Evolutionary conservation across 192 early-diverging fungal genomes (phyloP).

Genomic region (Linnemannia zychae): DNA sequence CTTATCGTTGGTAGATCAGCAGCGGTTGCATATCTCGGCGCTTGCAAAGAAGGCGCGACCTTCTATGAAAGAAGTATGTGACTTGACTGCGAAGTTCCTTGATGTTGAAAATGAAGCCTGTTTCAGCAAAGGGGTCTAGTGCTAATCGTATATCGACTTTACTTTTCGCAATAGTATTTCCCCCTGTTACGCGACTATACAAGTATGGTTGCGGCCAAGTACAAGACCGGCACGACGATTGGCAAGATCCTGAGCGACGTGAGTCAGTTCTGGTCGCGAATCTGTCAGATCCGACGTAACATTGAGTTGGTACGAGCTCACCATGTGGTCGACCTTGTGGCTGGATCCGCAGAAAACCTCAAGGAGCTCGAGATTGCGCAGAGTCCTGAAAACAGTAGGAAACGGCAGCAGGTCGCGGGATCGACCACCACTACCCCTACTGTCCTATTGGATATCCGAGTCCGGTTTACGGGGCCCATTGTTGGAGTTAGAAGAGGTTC

Average conservation of each 20-base stretch:
- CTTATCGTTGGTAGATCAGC: slow-evolving; percentile 14
- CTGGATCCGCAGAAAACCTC: slow-evolving; percentile 50
- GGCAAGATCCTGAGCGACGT: slow-evolving; percentile 48
- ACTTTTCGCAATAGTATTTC: slow-evolving; percentile 17
- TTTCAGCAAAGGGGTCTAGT: too few species aligned
- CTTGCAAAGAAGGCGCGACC: slow-evolving; percentile 21
- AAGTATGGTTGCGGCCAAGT: slow-evolving; percentile 33
- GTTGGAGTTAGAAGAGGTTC: slow-evolving; percentile 16
- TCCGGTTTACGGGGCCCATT: slow-evolving; percentile 40
- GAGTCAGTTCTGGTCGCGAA: slow-evolving; percentile 34
- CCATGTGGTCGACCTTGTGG: slow-evolving; percentile 50
- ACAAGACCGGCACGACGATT: slow-evolving; percentile 36
- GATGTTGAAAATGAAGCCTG: neutral
- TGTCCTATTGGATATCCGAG: slow-evolving; percentile 50
- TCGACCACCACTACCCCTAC: slow-evolving; percentile 23
- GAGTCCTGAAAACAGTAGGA: neutral
- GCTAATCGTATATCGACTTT: neutral
- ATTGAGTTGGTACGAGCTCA: slow-evolving; percentile 40
- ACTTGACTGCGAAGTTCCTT: neutral
- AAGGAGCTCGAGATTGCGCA: slow-evolving; percentile 34
- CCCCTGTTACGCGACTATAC: slow-evolving; percentile 32
- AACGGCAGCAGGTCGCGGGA: slow-evolving; percentile 13
- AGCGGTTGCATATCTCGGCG: slow-evolving; percentile 19
- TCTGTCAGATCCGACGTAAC: slow-evolving; percentile 29
- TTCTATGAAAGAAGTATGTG: slow-evolving; percentile 26